Percentiles rank a stretch among this genome's conserved stretches.
Conservation (phyloP, 1,284 basidiomycete species). For the Gymnopus androsaceus region DNA sequence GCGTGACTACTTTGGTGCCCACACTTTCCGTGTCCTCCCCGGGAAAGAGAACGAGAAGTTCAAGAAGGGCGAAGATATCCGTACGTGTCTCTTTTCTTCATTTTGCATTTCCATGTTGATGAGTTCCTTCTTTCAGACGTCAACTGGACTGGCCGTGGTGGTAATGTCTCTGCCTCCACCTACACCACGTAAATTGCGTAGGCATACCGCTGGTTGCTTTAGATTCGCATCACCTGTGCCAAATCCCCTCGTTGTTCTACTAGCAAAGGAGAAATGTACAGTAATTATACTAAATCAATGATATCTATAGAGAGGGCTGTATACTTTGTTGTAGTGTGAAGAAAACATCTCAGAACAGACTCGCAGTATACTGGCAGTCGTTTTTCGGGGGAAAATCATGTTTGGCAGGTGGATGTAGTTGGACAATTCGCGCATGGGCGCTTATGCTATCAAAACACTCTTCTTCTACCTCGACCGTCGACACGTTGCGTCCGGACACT, state of each 20-base stretch:
- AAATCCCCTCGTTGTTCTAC: neutral
- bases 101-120: constrained; percentile 11
- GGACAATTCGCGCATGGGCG: no score
- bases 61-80: constrained; percentile 84
- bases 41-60: constrained; percentile 87
- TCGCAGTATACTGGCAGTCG: no score
- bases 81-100: constrained; percentile 49
- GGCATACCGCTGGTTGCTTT: neutral
- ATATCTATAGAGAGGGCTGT: neutral
- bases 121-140: constrained; percentile 53
- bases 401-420: no score
- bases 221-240: neutral
- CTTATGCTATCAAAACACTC: no score
- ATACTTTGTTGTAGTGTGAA: neutral
- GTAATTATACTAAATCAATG: neutral
- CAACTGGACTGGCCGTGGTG: constrained; percentile 94
- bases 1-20: constrained; percentile 92
- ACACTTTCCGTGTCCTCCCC: constrained; percentile 91
- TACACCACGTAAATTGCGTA: constrained; percentile 76
- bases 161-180: constrained; percentile 88
- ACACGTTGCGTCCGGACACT: no score
- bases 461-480: no score
- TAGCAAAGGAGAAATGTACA: constrained; percentile 12
- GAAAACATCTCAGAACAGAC: no score
- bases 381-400: no score